These are phyloP conservation scores for Trichosporon sp. DNA, from an alignment of 1,284 basidiomycete species.

Conservation along the genomic window DNA sequence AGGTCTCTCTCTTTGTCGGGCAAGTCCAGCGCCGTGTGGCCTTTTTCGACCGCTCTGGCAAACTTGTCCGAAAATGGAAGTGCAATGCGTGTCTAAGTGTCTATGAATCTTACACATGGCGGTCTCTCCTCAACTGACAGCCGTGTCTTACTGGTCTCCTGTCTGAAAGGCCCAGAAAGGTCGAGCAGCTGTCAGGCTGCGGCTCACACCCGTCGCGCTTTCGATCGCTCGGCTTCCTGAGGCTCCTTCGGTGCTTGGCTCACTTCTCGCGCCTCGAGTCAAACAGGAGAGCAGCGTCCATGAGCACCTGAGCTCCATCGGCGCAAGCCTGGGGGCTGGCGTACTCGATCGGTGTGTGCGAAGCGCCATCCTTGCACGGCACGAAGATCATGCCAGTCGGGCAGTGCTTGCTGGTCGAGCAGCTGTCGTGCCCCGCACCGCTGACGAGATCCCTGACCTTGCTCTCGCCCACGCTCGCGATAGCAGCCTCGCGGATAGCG, in stretches of 20 bases:
- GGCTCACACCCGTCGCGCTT: not conserved
- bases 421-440: conserved; percentile 27
- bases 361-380: conserved; percentile 27
- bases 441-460: conserved; percentile 9
- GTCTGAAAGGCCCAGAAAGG: too few species aligned
- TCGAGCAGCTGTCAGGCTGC: too few species aligned
- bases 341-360: conserved; percentile 30
- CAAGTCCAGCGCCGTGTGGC: too few species aligned
- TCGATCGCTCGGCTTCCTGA: not conserved
- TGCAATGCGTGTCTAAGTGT: too few species aligned
- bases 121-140: too few species aligned
- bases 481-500: conserved; percentile 10
- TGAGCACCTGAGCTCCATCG: conserved; percentile 19
- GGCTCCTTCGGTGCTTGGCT: not conserved
- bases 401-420: conserved; percentile 17
- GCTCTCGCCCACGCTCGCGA: not conserved
- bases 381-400: conserved; percentile 37
- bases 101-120: too few species aligned
- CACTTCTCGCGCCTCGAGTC: conserved; percentile 10
- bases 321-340: conserved; percentile 22
- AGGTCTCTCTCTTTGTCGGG: too few species aligned
- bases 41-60: too few species aligned
- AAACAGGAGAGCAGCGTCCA: conserved; percentile 20
- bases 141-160: too few species aligned
- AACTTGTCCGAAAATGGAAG: too few species aligned